A percentile compares a stretch with the other conserved stretches of the same genome.
phyloP scores from a whole-genome alignment of 2,329 filamentous ascomycete species.

The Tolypocladium pustulatum region DNA sequence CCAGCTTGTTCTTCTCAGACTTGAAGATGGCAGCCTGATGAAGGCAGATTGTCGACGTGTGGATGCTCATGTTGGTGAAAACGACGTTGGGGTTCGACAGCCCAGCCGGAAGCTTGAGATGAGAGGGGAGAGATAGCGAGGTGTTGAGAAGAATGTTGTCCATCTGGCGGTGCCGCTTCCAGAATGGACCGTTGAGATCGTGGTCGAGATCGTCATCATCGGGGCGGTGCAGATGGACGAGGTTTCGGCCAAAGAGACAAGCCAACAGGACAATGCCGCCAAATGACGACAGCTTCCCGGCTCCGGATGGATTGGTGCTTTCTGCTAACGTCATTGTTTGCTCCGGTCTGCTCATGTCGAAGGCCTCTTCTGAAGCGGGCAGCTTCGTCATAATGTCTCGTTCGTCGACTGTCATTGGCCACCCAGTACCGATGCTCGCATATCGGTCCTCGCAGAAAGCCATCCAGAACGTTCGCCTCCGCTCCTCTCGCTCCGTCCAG shows the following conservation, averaged over 20 bases:
- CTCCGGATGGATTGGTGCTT: conserved; percentile 60
- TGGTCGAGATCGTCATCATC: conserved; percentile 71
- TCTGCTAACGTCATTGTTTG: conserved; percentile 60
- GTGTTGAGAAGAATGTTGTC: conserved; percentile 88
- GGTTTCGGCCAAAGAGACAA: conserved; percentile 82
- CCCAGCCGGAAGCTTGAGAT: conserved; percentile 69
- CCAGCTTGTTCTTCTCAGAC: conserved; percentile 77
- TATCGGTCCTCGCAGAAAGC: conserved; percentile 85
- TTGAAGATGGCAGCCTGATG: conserved; percentile 98
- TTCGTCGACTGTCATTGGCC: conserved; percentile 93
- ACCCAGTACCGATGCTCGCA: conserved; percentile 90
- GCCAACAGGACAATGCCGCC: conserved; percentile 75
- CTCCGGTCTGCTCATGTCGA: conserved; percentile 67
- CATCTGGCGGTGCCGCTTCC: conserved; percentile 82
- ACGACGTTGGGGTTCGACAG: conserved; percentile 74
- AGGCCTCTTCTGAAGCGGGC: conserved; percentile 76
- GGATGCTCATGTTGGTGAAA: conserved; percentile 93
- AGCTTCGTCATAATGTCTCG: conserved; percentile 80
- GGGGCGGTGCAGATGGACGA: conserved; percentile 83
- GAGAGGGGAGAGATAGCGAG: conserved; percentile 67
- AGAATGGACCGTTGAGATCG: conserved; percentile 88
- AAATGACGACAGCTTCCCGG: conserved; percentile 64
- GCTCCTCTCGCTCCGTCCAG: conserved; percentile 89
- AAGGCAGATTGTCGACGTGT: conserved; percentile 93
- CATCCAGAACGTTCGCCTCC: conserved; percentile 91